Conservation (phyloP, 805 yeast genomes). For the Suhomyces tanzawaensis region DNA sequence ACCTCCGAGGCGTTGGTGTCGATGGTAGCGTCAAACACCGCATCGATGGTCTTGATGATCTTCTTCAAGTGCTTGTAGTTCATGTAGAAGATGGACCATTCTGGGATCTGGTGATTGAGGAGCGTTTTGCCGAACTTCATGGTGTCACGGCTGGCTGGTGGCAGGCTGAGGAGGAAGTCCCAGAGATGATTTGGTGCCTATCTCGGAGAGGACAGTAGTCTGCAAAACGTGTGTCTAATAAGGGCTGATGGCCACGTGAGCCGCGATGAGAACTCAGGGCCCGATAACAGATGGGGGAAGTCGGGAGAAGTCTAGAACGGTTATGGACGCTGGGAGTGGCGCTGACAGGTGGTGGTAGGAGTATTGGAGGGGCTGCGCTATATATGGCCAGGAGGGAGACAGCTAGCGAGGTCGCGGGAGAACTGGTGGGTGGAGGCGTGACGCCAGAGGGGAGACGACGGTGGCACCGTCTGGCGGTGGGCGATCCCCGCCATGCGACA, state of each 20-base stretch:
- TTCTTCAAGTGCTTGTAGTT: constrained; percentile 84
- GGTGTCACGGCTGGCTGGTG: neutral
- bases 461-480: no score
- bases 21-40: constrained; percentile 34
- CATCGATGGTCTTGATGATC: constrained; percentile 63
- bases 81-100: constrained; percentile 82
- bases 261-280: constrained; percentile 1
- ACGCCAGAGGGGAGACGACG: no score
- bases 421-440: neutral
- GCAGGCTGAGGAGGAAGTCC: no score
- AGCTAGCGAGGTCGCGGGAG: neutral
- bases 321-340: neutral
- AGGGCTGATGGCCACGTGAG: constrained; percentile 4
- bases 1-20: constrained; percentile 22
- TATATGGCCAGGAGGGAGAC: neutral
- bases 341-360: neutral
- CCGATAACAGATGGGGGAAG: constrained; percentile 5
- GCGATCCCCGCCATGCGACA: no score
- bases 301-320: neutral
- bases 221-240: constrained; percentile 3
- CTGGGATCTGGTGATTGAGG: constrained; percentile 85
- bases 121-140: constrained; percentile 85
- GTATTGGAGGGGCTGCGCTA: neutral
- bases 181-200: no score
- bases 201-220: constrained; percentile 1